Percentiles rank a stretch among this genome's conserved stretches.
These are phyloP conservation scores for Solanum etuberosum DNA, from an alignment of 257 asterid genomes.

Conservation along the genomic window DNA sequence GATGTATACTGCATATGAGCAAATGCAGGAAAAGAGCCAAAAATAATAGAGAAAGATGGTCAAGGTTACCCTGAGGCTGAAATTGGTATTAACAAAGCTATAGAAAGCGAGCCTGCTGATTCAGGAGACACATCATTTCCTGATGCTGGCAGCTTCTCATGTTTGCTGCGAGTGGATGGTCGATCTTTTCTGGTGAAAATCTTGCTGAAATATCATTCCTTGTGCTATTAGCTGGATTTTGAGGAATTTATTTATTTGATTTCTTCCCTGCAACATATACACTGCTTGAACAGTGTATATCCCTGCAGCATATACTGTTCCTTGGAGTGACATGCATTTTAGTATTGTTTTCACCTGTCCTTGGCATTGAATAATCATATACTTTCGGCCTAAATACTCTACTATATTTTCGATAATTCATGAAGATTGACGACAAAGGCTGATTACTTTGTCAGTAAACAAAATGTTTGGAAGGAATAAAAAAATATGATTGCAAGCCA, in stretches of 20 bases:
- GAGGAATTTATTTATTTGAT: neutral
- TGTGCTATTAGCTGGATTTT: neutral
- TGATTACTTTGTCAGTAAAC: neutral
- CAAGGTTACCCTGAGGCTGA: neutral
- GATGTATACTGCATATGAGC: neutral
- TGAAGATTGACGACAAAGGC: neutral
- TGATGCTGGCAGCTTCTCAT: neutral
- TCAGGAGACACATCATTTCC: neutral
- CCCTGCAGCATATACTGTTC: neutral
- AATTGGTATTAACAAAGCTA: neutral
- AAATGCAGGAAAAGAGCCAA: neutral
- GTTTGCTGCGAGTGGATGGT: neutral
- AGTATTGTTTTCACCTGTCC: neutral
- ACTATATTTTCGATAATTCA: neutral
- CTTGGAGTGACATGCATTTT: neutral
- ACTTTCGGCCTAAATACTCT: neutral
- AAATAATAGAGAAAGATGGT: neutral
- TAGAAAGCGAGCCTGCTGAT: constrained; percentile 4
- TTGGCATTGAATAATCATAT: neutral
- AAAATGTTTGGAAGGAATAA: neutral
- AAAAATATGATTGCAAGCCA: neutral
- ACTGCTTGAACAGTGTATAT: neutral
- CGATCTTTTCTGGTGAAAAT: constrained; percentile 9
- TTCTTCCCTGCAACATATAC: neutral
- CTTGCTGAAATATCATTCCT: neutral